Evolutionary conservation across 2,329 filamentous ascomycete genomes (phyloP).

Genomic region (Pestalotiopsis sp.): DNA sequence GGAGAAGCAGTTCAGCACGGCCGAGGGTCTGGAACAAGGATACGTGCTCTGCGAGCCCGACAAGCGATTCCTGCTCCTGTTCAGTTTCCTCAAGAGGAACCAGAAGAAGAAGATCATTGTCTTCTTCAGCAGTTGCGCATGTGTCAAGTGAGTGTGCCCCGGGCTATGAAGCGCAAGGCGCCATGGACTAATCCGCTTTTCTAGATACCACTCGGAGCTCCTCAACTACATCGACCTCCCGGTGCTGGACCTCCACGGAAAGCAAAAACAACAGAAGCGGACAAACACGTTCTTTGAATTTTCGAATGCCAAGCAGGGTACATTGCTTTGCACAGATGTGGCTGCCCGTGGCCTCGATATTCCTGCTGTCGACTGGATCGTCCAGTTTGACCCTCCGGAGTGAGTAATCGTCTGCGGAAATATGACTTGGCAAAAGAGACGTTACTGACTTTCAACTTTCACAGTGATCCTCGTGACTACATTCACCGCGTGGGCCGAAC

Average conservation of each 20-base stretch:
- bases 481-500: constrained; percentile 97
- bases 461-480: constrained; percentile 59
- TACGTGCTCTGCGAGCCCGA: constrained; percentile 94
- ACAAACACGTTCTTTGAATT: constrained; percentile 93
- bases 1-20: constrained; percentile 85
- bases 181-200: not conserved
- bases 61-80: constrained; percentile 92
- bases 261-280: constrained; percentile 99
- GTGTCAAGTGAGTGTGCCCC: constrained; percentile 63
- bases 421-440: not conserved
- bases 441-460: constrained; percentile 7
- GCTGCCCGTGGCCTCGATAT: constrained; percentile 95
- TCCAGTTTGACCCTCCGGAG: constrained; percentile 89
- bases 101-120: constrained; percentile 97
- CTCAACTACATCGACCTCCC: constrained; percentile 87
- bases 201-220: constrained; percentile 80
- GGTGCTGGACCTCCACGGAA: constrained; percentile 78
- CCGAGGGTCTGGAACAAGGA: constrained; percentile 91
- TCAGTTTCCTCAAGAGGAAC: constrained; percentile 91
- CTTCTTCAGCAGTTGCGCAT: constrained; percentile 91
- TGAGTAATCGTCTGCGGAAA: not conserved
- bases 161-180: not conserved
- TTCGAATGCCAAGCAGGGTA: constrained; percentile 77
- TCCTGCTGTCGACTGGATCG: constrained; percentile 92
- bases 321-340: constrained; percentile 94